Evolutionary conservation across 108 stramenopile genomes (phyloP).

Genomic region (Fragilaria radians): DNA sequence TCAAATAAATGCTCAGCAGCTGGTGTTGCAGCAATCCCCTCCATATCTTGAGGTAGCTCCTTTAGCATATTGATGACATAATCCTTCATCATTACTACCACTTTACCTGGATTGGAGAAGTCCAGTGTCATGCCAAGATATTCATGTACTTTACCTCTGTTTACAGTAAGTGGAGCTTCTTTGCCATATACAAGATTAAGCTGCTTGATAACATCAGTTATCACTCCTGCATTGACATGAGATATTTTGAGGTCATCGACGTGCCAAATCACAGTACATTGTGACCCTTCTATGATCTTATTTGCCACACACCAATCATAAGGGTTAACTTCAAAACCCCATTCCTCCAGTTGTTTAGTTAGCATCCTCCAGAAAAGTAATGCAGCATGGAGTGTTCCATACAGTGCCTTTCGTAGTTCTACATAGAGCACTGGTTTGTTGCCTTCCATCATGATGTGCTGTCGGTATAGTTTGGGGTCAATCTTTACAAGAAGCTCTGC

Average conservation of each 20-base stretch:
- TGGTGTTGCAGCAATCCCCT: too few relatives aligned
- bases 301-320: constrained; percentile 42
- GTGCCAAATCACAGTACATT: constrained; percentile 20
- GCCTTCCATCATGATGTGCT: constrained; percentile 9
- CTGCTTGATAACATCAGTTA: constrained; percentile 3
- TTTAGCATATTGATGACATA: constrained; percentile 11
- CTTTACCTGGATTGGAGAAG: not conserved
- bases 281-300: constrained; percentile 7
- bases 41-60: too few relatives aligned
- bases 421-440: constrained; percentile 16
- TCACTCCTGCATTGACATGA: constrained; percentile 10
- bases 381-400: constrained; percentile 16
- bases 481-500: constrained; percentile 7
- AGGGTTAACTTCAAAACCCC: constrained; percentile 34
- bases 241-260: constrained; percentile 32
- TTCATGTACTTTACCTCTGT: constrained; percentile 9
- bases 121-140: too few relatives aligned
- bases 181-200: constrained; percentile 15
- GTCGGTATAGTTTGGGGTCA: constrained; percentile 12
- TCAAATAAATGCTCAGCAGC: too few relatives aligned
- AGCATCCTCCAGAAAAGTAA: constrained; percentile 14
- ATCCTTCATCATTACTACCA: constrained; percentile 12
- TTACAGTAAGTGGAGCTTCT: constrained; percentile 3
- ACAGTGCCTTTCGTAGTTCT: constrained; percentile 16
- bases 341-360: not conserved